These are phyloP conservation scores for Scutellaria galericulata DNA, from an alignment of 257 asterid species.

Conservation along the genomic window DNA sequence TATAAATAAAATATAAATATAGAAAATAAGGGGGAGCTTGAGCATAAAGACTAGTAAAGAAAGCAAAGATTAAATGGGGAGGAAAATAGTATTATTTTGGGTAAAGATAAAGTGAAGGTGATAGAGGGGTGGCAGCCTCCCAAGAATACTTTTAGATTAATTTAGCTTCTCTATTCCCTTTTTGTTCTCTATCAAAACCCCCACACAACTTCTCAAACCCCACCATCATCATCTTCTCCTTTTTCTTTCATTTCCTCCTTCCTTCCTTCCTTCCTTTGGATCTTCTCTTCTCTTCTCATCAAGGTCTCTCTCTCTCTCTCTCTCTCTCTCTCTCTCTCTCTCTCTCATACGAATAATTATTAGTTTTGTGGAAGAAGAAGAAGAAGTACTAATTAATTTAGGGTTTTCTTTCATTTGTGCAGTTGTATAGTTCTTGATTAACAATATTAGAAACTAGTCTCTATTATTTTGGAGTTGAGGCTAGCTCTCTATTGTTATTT, in stretches of 20 bases:
- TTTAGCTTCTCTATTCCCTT: slow-evolving; percentile 41
- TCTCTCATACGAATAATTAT: too few relatives aligned
- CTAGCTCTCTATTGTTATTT: slow-evolving; percentile 20
- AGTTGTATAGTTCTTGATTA: slow-evolving; percentile 35
- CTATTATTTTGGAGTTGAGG: slow-evolving; percentile 30
- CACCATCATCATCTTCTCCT: slow-evolving; percentile 9
- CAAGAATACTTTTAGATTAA: slow-evolving; percentile 40
- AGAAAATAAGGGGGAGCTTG: slow-evolving; percentile 41
- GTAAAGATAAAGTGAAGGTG: slow-evolving; percentile 50
- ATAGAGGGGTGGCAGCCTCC: slow-evolving; percentile 46
- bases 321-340: slow-evolving; percentile 36
- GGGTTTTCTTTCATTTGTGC: slow-evolving; percentile 30
- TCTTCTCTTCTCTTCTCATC: slow-evolving; percentile 50
- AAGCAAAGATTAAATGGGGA: slow-evolving; percentile 31
- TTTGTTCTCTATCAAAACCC: slow-evolving; percentile 66
- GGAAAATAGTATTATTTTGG: slow-evolving; percentile 34
- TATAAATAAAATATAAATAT: neutral
- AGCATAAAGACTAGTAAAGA: slow-evolving; percentile 42
- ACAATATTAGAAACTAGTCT: slow-evolving; percentile 27
- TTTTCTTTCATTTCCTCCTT: slow-evolving; percentile 27
- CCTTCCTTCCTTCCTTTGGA: slow-evolving; percentile 39
- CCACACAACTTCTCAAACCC: slow-evolving; percentile 38
- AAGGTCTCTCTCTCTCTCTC: slow-evolving; percentile 46
- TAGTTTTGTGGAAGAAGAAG: too few relatives aligned
- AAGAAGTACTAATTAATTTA: slow-evolving; percentile 12